Percentiles rank a stretch among this genome's conserved stretches.
Evolutionary conservation across 257 asterid genomes (phyloP).

Genomic region (Solanum virginianum): DNA sequence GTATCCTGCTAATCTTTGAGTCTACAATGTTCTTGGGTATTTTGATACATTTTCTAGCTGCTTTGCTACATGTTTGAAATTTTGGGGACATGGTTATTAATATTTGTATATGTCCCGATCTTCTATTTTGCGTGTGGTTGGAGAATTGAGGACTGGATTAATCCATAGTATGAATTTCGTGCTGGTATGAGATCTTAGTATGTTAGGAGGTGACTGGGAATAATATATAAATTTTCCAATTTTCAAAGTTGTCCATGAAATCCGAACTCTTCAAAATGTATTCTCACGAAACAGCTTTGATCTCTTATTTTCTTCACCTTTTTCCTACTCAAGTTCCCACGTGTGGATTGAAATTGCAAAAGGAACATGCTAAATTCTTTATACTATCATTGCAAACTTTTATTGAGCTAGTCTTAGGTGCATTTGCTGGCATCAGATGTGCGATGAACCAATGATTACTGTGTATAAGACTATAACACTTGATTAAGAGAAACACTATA

Average conservation of each 20-base stretch:
- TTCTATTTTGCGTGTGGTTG: not conserved
- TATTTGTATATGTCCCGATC: not conserved
- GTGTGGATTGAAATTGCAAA: not conserved
- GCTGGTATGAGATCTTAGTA: not conserved
- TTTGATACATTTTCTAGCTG: not conserved
- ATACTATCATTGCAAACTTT: not conserved
- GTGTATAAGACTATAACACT: not conserved
- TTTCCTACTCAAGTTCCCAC: not conserved
- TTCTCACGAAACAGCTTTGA: not conserved
- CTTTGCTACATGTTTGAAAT: not conserved
- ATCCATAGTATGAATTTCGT: not conserved
- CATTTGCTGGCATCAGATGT: not conserved
- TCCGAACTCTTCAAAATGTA: not conserved
- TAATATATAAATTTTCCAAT: not conserved
- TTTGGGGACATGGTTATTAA: not conserved
- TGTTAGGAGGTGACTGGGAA: not conserved
- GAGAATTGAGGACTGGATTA: not conserved
- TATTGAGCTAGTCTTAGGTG: not conserved
- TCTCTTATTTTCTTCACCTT: not conserved
- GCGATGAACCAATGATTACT: not conserved
- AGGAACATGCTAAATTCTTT: not conserved
- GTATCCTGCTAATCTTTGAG: constrained; percentile 16
- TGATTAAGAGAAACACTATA: not conserved
- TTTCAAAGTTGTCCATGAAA: no score
- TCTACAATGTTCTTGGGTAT: not conserved